These are phyloP conservation scores for Coemansia sp. DNA, from an alignment of 192 early-diverging fungal species.

Conservation along the genomic window DNA sequence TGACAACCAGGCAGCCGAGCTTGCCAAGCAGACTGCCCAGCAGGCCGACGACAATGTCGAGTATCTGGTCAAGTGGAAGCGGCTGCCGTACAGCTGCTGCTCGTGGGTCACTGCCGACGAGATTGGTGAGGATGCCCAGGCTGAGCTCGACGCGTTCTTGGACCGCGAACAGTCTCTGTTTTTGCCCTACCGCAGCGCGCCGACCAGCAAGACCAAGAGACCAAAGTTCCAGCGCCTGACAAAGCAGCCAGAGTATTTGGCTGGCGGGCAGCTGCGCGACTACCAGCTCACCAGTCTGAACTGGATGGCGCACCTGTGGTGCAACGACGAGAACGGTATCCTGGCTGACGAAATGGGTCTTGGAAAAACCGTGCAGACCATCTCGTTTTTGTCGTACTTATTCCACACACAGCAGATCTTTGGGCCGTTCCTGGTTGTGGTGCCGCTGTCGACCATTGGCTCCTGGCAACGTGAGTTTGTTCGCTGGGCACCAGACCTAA, in stretches of 20 bases:
- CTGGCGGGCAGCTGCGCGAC: slow-evolving; percentile 86
- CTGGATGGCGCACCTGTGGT: slow-evolving; percentile 97
- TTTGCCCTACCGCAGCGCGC: slow-evolving; percentile 71
- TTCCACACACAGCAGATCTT: slow-evolving; percentile 81
- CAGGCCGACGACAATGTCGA: slow-evolving; percentile 60
- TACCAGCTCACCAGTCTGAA: slow-evolving; percentile 95
- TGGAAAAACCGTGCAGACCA: slow-evolving; percentile 97
- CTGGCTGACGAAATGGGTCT: slow-evolving; percentile 95
- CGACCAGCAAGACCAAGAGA: slow-evolving; percentile 58
- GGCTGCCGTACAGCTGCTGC: slow-evolving; percentile 80
- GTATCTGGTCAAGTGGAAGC: slow-evolving; percentile 94
- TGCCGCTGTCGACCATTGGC: slow-evolving; percentile 92
- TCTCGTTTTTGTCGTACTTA: slow-evolving; percentile 87
- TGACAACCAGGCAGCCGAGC: slow-evolving; percentile 23
- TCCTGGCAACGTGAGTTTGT: slow-evolving; percentile 96
- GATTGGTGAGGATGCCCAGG: slow-evolving; percentile 71
- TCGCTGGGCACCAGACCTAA: slow-evolving; percentile 93
- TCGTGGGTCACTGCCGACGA: slow-evolving; percentile 85
- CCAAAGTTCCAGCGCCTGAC: slow-evolving; percentile 76
- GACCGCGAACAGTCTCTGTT: slow-evolving; percentile 71
- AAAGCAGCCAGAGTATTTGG: slow-evolving; percentile 80
- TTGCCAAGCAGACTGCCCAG: slow-evolving; percentile 8
- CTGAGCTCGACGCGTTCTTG: slow-evolving; percentile 82
- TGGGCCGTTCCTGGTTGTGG: slow-evolving; percentile 95
- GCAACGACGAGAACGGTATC: slow-evolving; percentile 93